Base-by-base conservation (phyloP, 179 eudicot species). In the Beta corolliflora region DNA sequence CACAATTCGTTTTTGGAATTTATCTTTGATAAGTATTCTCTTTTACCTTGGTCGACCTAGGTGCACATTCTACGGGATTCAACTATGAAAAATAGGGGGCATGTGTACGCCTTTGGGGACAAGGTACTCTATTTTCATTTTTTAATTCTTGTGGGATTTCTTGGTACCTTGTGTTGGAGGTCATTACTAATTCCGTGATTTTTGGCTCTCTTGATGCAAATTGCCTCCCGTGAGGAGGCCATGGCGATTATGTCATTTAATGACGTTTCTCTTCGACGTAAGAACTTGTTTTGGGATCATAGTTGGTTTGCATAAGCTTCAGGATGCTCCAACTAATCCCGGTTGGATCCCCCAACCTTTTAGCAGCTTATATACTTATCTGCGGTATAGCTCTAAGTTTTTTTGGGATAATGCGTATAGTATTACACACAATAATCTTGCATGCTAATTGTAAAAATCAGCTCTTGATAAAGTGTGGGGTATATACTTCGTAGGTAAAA, bases 101-200 rank as follows among this genome's bases (percentile, higher is more conserved):
- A 79, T 86, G 44, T 96, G 84, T 90, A 88, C 81, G 93, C 87
- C 65, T 96, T 91, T 82, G 94, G 98, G 98, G 99, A 96, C 76
- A 96, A 94, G 99, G 99, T 96, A 87, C 45, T n/a, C 41, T 2
- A 36, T 25, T 25, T 25, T 25, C 29, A 74, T 72, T 58, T 50
- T 31, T 58, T 36, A 31, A 31, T 25, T 80, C 50, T 69, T 75
- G 29, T 79, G 29, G 60, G 53, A 75, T 63, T 68, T 81, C 45
- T 75, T 36, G 74, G 54, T 63, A 60, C 18, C 59, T 61, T 77
- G 50, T 81, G 46, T 46, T 66, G 45, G 79, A 78, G 72, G 65
- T 59, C 79, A 81, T 55, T 12, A 41, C 41, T 25, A 61, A 23
- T 53, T 60, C 12, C 12, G 36, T 58, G 63, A 41, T 11, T 78